Evolutionary conservation across 2,329 filamentous ascomycete species (phyloP).

Genomic region (Thielaviopsis euricoi): DNA sequence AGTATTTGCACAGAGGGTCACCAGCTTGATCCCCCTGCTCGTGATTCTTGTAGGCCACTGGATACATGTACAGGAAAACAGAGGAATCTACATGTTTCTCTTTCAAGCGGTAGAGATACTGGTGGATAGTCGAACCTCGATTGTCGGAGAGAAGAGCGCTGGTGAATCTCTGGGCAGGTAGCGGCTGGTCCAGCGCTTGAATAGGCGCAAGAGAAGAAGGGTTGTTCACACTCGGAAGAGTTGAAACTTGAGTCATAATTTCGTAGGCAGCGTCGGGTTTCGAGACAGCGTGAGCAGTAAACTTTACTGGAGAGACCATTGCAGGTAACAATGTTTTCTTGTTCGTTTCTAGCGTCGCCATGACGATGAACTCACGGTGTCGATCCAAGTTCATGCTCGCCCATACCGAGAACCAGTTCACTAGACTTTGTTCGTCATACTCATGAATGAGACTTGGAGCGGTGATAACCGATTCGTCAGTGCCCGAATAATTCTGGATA

Average conservation of each 20-base stretch:
- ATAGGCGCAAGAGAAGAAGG: background rate
- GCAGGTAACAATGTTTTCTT: constrained; percentile 6
- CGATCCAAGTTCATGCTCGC: constrained; percentile 29
- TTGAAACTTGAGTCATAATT: background rate
- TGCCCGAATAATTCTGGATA: background rate
- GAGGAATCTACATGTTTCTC: background rate
- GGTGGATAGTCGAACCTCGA: background rate
- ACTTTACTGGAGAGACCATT: constrained; percentile 16
- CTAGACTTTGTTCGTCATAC: constrained; percentile 44
- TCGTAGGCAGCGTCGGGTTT: constrained; percentile 21
- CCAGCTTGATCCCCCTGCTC: background rate
- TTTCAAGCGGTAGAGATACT: background rate
- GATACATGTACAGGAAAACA: background rate
- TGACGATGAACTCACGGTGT: constrained; percentile 37
- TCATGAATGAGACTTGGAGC: constrained; percentile 32
- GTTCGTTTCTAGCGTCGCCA: constrained; percentile 27
- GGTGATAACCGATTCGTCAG: constrained; percentile 13
- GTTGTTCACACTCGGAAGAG: background rate
- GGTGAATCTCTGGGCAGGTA: background rate
- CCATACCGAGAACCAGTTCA: constrained; percentile 49
- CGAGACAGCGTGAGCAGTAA: constrained; percentile 19
- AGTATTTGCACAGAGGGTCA: constrained; percentile 16
- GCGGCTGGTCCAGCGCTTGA: background rate
- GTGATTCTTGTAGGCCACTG: background rate
- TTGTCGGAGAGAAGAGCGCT: background rate